Conservation (phyloP, 2,329 filamentous ascomycete genomes). For the Talaromyces atroroseus region DNA sequence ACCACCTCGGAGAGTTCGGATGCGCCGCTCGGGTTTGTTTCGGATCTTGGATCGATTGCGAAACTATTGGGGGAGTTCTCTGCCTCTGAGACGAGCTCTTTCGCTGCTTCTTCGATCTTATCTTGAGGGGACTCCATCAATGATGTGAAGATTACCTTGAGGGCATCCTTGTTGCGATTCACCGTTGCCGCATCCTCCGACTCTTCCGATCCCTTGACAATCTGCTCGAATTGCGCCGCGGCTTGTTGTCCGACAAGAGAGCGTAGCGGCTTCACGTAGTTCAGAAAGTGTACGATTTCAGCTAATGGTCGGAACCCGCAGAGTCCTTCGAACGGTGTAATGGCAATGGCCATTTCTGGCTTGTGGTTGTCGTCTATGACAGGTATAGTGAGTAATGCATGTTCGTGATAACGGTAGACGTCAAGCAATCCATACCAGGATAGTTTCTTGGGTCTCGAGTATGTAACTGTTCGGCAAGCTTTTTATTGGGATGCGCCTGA, state of each 20-base stretch:
- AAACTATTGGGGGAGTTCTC: slow-evolving; percentile 65
- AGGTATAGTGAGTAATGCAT: neutral
- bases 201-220: slow-evolving; percentile 52
- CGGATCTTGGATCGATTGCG: slow-evolving; percentile 48
- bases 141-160: slow-evolving; percentile 69
- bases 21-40: slow-evolving; percentile 32
- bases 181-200: slow-evolving; percentile 41
- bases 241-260: slow-evolving; percentile 54
- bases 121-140: slow-evolving; percentile 73
- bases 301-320: slow-evolving; percentile 87
- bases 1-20: slow-evolving; percentile 72
- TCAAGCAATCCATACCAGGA: slow-evolving; percentile 47
- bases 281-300: slow-evolving; percentile 82
- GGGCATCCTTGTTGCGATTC: slow-evolving; percentile 67
- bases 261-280: slow-evolving; percentile 59
- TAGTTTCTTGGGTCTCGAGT: slow-evolving; percentile 86
- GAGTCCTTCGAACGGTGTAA: slow-evolving; percentile 91
- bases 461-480: slow-evolving; percentile 83
- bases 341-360: slow-evolving; percentile 97
- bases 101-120: slow-evolving; percentile 58
- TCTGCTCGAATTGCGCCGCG: slow-evolving; percentile 52
- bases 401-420: neutral
- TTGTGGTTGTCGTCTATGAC: slow-evolving; percentile 89
- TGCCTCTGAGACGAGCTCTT: slow-evolving; percentile 66
- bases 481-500: slow-evolving; percentile 95